Percentiles rank a stretch among this genome's conserved stretches.
Evolutionary conservation across 2,329 filamentous ascomycete genomes (phyloP).

Genomic region (Colletotrichum salicis): DNA sequence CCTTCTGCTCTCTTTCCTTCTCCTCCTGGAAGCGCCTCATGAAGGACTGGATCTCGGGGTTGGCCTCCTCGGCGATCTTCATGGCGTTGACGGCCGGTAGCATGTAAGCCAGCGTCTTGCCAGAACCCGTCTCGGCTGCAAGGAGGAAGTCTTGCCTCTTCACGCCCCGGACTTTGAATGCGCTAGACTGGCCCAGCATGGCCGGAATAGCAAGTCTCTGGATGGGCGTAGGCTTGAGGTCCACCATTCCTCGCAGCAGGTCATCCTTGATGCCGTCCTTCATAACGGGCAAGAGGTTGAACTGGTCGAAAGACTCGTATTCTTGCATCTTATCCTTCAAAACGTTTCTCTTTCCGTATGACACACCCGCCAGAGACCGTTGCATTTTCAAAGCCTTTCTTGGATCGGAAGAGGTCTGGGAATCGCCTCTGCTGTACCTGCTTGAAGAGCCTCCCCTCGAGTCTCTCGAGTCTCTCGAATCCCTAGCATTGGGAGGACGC

Average conservation of each 20-base stretch:
- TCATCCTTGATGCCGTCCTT: constrained; percentile 78
- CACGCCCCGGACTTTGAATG: constrained; percentile 44
- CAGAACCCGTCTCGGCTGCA: constrained; percentile 95
- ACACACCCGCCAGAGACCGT: constrained; percentile 77
- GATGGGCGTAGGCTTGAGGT: constrained; percentile 85
- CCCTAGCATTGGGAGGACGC: neutral
- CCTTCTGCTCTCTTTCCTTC: constrained; percentile 66
- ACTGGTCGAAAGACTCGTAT: constrained; percentile 82
- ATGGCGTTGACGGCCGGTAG: constrained; percentile 86
- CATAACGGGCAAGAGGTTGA: constrained; percentile 78
- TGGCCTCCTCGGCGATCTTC: constrained; percentile 77
- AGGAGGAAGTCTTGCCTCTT: constrained; percentile 74
- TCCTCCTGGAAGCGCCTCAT: constrained; percentile 65
- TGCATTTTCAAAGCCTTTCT: constrained; percentile 95
- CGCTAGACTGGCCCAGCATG: constrained; percentile 69
- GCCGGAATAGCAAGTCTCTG: constrained; percentile 90
- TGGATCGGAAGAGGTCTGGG: constrained; percentile 20
- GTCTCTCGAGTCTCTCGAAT: constrained; percentile 45
- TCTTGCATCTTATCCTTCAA: constrained; percentile 69
- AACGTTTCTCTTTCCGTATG: constrained; percentile 73
- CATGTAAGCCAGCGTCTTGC: constrained; percentile 94
- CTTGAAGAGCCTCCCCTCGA: constrained; percentile 45
- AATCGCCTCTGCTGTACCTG: constrained; percentile 42
- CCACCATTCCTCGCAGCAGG: constrained; percentile 77
- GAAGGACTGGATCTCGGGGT: constrained; percentile 68